Conservation (phyloP, 306 rosid genomes). For the Castanospermum australe region DNA sequence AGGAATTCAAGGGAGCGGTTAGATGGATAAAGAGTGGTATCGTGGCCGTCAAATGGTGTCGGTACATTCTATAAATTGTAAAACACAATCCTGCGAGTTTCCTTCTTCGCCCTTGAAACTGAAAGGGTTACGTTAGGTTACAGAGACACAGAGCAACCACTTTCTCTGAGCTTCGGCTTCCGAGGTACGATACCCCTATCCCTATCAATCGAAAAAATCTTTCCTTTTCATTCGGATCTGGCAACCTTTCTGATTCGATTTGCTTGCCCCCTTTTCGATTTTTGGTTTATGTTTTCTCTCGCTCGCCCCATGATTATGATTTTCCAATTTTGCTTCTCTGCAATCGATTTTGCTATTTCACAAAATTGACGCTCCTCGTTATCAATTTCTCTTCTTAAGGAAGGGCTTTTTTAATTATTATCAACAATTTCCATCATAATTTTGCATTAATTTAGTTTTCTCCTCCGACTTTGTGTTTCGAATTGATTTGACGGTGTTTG, state of each 20-base stretch:
- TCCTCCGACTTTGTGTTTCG: background rate
- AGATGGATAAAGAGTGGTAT: background rate
- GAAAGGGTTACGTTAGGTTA: background rate
- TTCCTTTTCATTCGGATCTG: background rate
- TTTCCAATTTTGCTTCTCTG: background rate
- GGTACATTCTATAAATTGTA: slow-evolving; percentile 28
- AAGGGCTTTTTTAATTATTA: background rate
- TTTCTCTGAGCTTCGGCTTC: background rate
- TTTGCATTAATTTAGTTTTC: background rate
- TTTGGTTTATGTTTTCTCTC: background rate
- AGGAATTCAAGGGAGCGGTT: background rate
- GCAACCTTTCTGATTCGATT: background rate
- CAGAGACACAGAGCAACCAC: background rate
- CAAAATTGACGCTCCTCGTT: background rate
- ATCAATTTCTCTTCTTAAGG: background rate
- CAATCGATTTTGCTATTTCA: background rate
- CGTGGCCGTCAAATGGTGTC: slow-evolving; percentile 34
- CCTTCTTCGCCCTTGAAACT: background rate
- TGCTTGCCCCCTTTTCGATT: background rate
- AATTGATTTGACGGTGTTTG: background rate
- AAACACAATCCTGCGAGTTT: background rate
- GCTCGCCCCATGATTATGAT: too few relatives aligned
- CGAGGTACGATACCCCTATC: background rate
- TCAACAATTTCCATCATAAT: background rate
- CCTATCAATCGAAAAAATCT: background rate